phyloP scores from a whole-genome alignment of 1,284 basidiomycete species.

The Ceratobasidium sp. region DNA sequence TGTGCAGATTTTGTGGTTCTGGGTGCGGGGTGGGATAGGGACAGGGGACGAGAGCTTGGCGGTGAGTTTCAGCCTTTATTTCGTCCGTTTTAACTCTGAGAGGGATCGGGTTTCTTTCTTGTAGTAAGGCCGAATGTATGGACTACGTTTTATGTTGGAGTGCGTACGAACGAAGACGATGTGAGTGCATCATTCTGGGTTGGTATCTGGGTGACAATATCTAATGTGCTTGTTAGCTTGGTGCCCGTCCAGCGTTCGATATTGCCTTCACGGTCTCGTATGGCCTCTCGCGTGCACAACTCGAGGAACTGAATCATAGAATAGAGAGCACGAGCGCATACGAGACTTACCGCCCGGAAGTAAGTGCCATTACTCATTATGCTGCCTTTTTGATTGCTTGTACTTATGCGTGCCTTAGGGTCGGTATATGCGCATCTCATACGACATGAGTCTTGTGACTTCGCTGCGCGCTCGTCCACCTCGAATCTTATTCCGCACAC shows the following conservation, averaged over 20 bases:
- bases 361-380: slow-evolving; percentile 8
- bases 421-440: slow-evolving; percentile 11
- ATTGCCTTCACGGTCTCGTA: slow-evolving; percentile 80
- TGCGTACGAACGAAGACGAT: slow-evolving; percentile 51
- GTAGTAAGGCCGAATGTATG: slow-evolving; percentile 75
- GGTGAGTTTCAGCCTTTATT: slow-evolving; percentile 67
- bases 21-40: slow-evolving; percentile 80
- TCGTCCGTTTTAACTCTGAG: too few species aligned
- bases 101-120: background rate
- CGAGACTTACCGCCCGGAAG: background rate
- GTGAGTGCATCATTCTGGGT: slow-evolving; percentile 41
- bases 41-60: slow-evolving; percentile 76
- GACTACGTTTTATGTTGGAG: slow-evolving; percentile 82
- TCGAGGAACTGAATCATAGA: slow-evolving; percentile 76
- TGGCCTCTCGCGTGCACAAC: slow-evolving; percentile 68
- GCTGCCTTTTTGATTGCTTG: background rate
- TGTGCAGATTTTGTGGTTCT: slow-evolving; percentile 79
- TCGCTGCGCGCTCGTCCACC: background rate
- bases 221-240: slow-evolving; percentile 51
- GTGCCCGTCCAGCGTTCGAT: slow-evolving; percentile 57
- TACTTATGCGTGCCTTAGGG: background rate
- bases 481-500: background rate
- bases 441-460: background rate
- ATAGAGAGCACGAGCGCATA: slow-evolving; percentile 52
- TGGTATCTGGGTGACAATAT: slow-evolving; percentile 54